These are phyloP conservation scores for Lenwebbia sp. DNA, from an alignment of 345 rosid genomes.

Conservation along the genomic window DNA sequence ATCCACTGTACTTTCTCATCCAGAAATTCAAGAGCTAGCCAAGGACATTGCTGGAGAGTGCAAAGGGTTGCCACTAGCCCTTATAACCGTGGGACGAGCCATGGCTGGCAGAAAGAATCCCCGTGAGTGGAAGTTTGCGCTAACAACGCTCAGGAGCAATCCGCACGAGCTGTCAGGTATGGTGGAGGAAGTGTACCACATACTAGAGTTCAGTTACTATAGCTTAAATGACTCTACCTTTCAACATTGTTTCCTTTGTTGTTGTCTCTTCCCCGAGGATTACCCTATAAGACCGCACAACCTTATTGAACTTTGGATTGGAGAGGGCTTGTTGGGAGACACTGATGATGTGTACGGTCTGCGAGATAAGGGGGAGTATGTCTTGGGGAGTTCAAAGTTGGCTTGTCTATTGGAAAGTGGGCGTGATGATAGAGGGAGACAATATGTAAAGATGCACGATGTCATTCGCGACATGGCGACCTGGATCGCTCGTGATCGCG, in stretches of 20 bases:
- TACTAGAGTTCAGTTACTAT: slow-evolving; percentile 8
- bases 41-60: neutral
- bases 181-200: neutral
- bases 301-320: slow-evolving; percentile 10
- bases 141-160: neutral
- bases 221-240: neutral
- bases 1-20: neutral
- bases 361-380: neutral
- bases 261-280: slow-evolving; percentile 8
- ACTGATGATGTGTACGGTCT: neutral
- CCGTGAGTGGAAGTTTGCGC: neutral
- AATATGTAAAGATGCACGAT: slow-evolving; percentile 10
- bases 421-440: neutral
- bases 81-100: slow-evolving; percentile 2
- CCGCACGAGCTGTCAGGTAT: neutral
- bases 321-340: slow-evolving; percentile 8
- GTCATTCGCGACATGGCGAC: slow-evolving; percentile 10
- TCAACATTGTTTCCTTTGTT: slow-evolving; percentile 1
- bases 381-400: neutral
- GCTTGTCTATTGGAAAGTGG: slow-evolving; percentile 5
- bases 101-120: neutral
- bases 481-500: neutral
- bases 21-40: neutral
- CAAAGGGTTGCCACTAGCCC: slow-evolving; percentile 11
- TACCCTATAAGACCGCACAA: neutral